Evolutionary conservation across 306 rosid genomes (phyloP).

Genomic region (Cucurbita maxima): DNA sequence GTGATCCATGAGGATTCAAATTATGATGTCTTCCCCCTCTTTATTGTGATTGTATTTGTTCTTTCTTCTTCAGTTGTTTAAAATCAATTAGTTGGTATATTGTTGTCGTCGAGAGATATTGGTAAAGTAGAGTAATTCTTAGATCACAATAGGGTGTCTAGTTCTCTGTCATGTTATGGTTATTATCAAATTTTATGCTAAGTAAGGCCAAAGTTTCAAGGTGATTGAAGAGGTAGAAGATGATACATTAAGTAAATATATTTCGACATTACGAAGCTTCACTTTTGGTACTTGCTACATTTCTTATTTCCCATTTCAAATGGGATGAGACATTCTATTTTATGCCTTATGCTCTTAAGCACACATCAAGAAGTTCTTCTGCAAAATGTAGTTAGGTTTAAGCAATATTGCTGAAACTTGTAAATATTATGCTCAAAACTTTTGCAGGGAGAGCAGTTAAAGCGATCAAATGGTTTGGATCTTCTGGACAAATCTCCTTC

Average conservation of each 20-base stretch:
- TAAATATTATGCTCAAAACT: background rate
- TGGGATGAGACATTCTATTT: background rate
- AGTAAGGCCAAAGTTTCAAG: background rate
- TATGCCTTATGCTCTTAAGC: background rate
- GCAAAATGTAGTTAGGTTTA: background rate
- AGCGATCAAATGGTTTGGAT: slow-evolving; percentile 17
- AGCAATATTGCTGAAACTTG: background rate
- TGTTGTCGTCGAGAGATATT: background rate
- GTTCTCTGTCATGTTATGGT: background rate
- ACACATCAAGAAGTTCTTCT: background rate
- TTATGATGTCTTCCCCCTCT: background rate
- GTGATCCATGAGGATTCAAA: background rate
- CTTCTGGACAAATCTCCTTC: slow-evolving; percentile 27
- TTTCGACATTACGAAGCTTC: background rate
- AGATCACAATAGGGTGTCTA: background rate
- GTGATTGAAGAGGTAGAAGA: background rate
- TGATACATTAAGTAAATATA: background rate
- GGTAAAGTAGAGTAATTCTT: background rate
- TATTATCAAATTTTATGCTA: background rate
- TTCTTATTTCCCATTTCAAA: background rate
- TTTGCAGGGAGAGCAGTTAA: slow-evolving; percentile 44
- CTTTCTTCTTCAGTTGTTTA: background rate
- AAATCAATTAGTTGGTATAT: background rate
- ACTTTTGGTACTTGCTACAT: background rate
- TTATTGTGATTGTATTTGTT: background rate